These are phyloP conservation scores for Poronia punctata DNA, from an alignment of 495 filamentous ascomycete genomes.

Conservation along the genomic window DNA sequence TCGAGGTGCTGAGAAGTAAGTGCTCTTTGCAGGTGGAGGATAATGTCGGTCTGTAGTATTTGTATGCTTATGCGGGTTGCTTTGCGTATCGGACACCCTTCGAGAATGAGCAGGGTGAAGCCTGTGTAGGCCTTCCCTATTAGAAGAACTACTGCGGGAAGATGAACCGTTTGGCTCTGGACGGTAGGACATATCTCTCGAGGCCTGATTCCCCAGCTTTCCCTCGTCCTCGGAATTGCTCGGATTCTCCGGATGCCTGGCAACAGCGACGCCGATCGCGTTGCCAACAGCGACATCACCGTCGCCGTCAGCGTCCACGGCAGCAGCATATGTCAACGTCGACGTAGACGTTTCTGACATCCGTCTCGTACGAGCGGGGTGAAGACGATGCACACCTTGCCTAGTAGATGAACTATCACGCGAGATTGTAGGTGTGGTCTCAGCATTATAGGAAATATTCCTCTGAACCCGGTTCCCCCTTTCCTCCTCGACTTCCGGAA, in stretches of 20 bases:
- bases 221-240: conserved; percentile 9
- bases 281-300: no score
- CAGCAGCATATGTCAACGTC: background rate
- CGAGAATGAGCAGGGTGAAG: conserved; percentile 10
- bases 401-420: conserved; percentile 6
- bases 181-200: conserved; percentile 1
- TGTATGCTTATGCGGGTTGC: no score
- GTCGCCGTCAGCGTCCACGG: no score
- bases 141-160: conserved; percentile 6
- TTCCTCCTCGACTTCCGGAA: conserved; percentile 15
- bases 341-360: background rate
- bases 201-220: conserved; percentile 5
- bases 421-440: conserved; percentile 4
- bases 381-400: conserved; percentile 11
- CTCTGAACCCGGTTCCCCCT: conserved; percentile 8
- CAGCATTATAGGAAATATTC: conserved; percentile 5
- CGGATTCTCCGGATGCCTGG: conserved; percentile 2
- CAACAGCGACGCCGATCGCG: conserved; percentile 1
- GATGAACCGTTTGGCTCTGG: conserved; percentile 1
- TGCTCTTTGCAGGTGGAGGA: conserved; percentile 20
- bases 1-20: conserved; percentile 22
- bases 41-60: conserved; percentile 18
- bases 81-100: conserved; percentile 8
- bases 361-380: background rate
- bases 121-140: conserved; percentile 8